Base-by-base conservation (phyloP, 805 yeast species). In the Suhomyces xylopsoci region DNA sequence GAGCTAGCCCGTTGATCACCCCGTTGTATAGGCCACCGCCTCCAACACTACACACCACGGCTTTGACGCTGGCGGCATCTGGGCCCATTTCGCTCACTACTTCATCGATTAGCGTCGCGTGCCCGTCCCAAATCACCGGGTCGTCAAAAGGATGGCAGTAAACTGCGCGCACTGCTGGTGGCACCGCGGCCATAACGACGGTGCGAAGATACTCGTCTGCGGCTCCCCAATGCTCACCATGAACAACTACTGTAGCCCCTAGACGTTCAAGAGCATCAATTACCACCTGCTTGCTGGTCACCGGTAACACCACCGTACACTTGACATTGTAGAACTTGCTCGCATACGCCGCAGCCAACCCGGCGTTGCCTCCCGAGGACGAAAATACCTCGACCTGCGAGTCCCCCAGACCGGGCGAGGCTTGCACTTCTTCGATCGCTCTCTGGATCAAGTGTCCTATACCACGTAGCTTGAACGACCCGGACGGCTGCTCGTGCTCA, bases 331-430 rank as follows among this genome's bases (percentile, higher is more conserved):
- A 66, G 50, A 48, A 49, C 46, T 51, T 59, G 25, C 65, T 57
- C 10, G 66, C 60, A 41, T 62, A 65, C 3, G 73, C 74, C 19
- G 72, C 72, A 3, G 74, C 73, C 20, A 69, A 49, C 0, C 73
- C 74, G 0, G 73, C 74, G 55, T 69, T 69, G 1, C 73, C 73
- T n/a, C 73, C 74, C 2, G 71, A 66, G 4, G 71, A 65, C 2
- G 68, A 60, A 49, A 58, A 64, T 3, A 67, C 66, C 7, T 59
- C 54, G 20, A 67, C 59, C 5, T 56, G 57, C 7, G 41, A 44
- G 26, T 60, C 58, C 10, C 54, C 59, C n/a, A 7, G 22, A 5
- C 14, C 28, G 2, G 15, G 40, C n/a, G 25, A 20, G 14, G 54
- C 51, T 6, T 34, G 14, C 6, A 10, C 32, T 28, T 12, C 32